Conservation (phyloP, 2,329 filamentous ascomycete species). For the Fusarium sp. region DNA sequence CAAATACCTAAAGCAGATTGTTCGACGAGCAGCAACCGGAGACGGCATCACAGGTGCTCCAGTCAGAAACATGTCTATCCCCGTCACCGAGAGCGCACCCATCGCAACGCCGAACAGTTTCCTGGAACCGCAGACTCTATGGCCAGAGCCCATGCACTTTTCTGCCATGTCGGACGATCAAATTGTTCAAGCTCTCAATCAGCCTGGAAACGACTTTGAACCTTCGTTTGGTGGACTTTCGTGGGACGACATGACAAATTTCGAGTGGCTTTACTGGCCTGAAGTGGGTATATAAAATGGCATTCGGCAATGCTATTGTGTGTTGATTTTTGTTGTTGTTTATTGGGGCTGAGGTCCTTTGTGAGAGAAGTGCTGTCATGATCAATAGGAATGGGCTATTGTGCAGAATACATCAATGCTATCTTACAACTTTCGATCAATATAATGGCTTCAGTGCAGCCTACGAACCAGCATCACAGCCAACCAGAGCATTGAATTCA, state of each 20-base stretch:
- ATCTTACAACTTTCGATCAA: neutral
- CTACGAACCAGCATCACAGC: neutral
- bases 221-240: constrained; percentile 66
- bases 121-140: constrained; percentile 49
- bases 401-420: neutral
- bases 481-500: neutral
- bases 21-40: constrained; percentile 51
- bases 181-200: constrained; percentile 74
- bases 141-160: constrained; percentile 69
- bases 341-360: neutral
- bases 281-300: constrained; percentile 52
- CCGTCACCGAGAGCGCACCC: constrained; percentile 29
- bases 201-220: constrained; percentile 70
- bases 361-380: neutral
- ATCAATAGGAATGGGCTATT: neutral
- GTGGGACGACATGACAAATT: constrained; percentile 69
- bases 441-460: neutral
- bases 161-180: constrained; percentile 78
- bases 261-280: constrained; percentile 68
- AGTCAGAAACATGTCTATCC: constrained; percentile 24
- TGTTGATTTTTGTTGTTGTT: neutral
- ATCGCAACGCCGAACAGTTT: constrained; percentile 42
- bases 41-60: constrained; percentile 27
- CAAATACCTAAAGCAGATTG: constrained; percentile 58
- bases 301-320: neutral